phyloP scores from a whole-genome alignment of 129 eudicot species.

The Calendula officinalis region DNA sequence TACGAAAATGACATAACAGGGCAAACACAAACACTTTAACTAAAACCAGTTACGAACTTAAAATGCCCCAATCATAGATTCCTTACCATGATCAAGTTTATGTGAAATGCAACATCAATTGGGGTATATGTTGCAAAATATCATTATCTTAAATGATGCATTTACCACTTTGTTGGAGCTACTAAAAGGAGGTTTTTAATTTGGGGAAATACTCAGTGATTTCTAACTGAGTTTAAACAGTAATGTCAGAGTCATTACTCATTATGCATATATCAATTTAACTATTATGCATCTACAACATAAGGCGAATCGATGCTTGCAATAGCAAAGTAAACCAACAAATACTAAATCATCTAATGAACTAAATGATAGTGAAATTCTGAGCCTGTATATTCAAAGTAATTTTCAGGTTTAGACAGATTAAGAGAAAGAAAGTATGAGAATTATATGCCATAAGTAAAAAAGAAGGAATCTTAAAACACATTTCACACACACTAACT shows the following conservation, averaged over 20 bases:
- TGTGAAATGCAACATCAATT: background rate
- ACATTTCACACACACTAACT: conserved; percentile 38
- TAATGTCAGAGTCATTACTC: background rate
- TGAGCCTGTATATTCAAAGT: conserved; percentile 31
- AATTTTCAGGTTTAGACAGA: conserved; percentile 25
- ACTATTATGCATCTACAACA: background rate
- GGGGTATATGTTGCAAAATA: background rate
- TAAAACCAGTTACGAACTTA: too few species aligned
- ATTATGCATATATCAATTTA: too few species aligned
- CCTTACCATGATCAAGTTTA: conserved; percentile 6
- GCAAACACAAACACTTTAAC: too few species aligned
- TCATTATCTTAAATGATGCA: too few species aligned
- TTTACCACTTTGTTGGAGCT: too few species aligned
- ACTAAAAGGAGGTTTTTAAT: too few species aligned
- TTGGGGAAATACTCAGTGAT: background rate
- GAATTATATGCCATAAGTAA: conserved; percentile 22
- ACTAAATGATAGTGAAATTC: conserved; percentile 11
- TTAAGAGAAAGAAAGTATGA: conserved; percentile 23
- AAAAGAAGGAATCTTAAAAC: conserved; percentile 10
- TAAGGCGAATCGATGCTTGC: background rate
- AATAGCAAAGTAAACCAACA: conserved; percentile 3
- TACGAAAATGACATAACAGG: too few species aligned
- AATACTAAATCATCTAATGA: background rate
- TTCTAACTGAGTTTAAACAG: background rate
- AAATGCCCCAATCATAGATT: background rate